A percentile compares a stretch with the other conserved stretches of the same genome.
phyloP scores from a whole-genome alignment of 176 grass and related monocot genomes.

The Saccharum officinarum region DNA sequence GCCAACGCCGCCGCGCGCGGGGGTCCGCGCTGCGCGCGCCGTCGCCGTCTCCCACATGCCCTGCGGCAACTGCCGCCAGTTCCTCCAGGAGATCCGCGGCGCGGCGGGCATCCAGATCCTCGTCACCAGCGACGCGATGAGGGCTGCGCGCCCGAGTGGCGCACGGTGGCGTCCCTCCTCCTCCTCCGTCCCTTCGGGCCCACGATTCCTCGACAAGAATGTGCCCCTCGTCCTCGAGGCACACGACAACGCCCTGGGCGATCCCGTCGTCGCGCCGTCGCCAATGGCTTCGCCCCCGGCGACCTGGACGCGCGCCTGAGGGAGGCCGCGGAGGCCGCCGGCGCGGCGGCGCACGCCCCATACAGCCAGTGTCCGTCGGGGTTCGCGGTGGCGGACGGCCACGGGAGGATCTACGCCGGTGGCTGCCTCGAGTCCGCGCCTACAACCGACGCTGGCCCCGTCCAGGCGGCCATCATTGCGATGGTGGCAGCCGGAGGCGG shows the following conservation, averaged over 20 bases:
- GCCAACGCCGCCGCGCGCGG: conserved; percentile 73
- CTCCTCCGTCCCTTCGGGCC: conserved; percentile 77
- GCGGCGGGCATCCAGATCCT: conserved; percentile 70
- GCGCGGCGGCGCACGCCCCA: conserved; percentile 76
- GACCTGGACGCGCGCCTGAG: conserved; percentile 39
- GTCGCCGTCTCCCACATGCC: conserved; percentile 91
- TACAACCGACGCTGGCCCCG: conserved; percentile 89
- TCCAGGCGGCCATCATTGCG: conserved; percentile 83
- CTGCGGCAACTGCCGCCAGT: conserved; percentile 96
- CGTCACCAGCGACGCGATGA: conserved; percentile 66
- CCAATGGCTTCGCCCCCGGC: conserved; percentile 38
- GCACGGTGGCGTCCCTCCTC: conserved; percentile 69
- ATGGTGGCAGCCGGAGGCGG: conserved; percentile 46
- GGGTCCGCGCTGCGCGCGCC: conserved; percentile 64
- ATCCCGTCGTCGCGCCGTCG: not conserved
- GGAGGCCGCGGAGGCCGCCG: conserved; percentile 58
- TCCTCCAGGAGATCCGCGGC: conserved; percentile 90
- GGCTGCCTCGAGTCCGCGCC: conserved; percentile 78
- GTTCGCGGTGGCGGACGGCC: conserved; percentile 71
- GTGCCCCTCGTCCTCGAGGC: conserved; percentile 73
- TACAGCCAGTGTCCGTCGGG: conserved; percentile 82
- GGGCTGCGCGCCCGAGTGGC: conserved; percentile 53
- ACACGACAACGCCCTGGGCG: conserved; percentile 65
- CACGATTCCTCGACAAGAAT: conserved; percentile 64
- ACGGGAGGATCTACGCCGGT: conserved; percentile 68